These are phyloP conservation scores for Ettlia oleoabundans DNA, from an alignment of 139 green algal species.

Conservation along the genomic window DNA sequence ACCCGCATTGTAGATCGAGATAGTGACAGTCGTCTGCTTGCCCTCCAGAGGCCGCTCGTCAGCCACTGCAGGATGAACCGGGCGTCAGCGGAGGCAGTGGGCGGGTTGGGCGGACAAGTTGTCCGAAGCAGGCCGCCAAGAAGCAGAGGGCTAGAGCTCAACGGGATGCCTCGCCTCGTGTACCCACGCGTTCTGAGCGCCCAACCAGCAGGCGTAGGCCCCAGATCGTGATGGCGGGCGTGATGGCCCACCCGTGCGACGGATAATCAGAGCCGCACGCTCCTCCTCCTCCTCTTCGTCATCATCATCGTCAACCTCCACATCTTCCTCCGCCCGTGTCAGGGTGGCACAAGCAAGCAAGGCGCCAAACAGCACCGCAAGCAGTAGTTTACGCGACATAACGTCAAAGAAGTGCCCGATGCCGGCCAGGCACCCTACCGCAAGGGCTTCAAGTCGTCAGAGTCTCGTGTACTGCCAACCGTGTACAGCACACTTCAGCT, in stretches of 20 bases:
- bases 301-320: slow-evolving; percentile 1
- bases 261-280: slow-evolving; percentile 16
- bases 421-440: background rate
- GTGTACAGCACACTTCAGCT: too few relatives aligned
- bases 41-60: slow-evolving; percentile 41
- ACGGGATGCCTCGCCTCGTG: too few relatives aligned
- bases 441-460: too few relatives aligned
- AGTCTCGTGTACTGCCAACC: too few relatives aligned
- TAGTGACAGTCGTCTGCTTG: slow-evolving; percentile 37
- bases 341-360: background rate
- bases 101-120: background rate
- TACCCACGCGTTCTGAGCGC: too few relatives aligned
- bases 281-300: background rate
- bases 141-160: too few relatives aligned
- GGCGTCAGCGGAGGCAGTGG: background rate
- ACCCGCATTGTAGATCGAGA: slow-evolving; percentile 45
- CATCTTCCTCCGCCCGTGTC: background rate
- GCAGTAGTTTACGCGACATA: background rate
- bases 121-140: too few relatives aligned
- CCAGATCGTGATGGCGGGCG: background rate
- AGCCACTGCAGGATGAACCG: slow-evolving; percentile 1
- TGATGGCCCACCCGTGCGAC: background rate
- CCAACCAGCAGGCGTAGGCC: background rate
- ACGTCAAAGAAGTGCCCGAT: background rate
- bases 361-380: background rate